Evolutionary conservation across 169 alveolate species (phyloP), one percentile per base, ranked within the genome.

Genomic region (Ichthyophthirius multifiliis): DNA sequence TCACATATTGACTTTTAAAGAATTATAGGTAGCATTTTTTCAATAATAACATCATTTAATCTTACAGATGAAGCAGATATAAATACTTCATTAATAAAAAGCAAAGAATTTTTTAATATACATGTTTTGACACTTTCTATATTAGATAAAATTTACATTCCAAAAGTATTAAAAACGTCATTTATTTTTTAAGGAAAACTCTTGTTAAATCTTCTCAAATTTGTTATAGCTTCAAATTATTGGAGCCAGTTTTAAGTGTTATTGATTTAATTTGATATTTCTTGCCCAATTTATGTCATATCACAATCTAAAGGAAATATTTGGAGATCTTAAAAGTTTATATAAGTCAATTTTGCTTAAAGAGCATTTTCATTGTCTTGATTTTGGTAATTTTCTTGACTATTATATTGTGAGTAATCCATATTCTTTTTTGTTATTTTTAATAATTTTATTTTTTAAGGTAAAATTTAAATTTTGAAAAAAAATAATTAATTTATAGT

Each of bases 31-130:
- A 39, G 43, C 23, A 55, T 27, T 27, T 55, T 55, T 23, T 55
- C 71, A 6, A 55, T 55, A 10, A 55, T 39, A 1, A 55, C 3
- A 55, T 55, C 71, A 5, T 55, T 55, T 23, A 55, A 55, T 13
- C 43, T 34, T 10, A 39, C 31, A 12, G 18, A 27, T 27, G 23
- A 55, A 0, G 71, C 23, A 6, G 71, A 55, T 7, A 55, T 55
- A n/a, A 55, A 55, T 55, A 55, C 71, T 55, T 55, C 71, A 55
- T 55, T 55, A 27, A 55, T 55, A 27, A 55, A 55, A 5, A 55
- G 71, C 3, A 55, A 39, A 7, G 71, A 27, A 10, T 55, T 55
- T 18, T 55, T 55, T 4, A 55, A 39, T 27, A 39, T 55, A 10
- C 71, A 55, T 2, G 71, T 55, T 23, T 55, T 55, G 4, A 55